Evolutionary conservation across 2,329 filamentous ascomycete species (phyloP).

Genomic region (Plectosphaerella plurivora): DNA sequence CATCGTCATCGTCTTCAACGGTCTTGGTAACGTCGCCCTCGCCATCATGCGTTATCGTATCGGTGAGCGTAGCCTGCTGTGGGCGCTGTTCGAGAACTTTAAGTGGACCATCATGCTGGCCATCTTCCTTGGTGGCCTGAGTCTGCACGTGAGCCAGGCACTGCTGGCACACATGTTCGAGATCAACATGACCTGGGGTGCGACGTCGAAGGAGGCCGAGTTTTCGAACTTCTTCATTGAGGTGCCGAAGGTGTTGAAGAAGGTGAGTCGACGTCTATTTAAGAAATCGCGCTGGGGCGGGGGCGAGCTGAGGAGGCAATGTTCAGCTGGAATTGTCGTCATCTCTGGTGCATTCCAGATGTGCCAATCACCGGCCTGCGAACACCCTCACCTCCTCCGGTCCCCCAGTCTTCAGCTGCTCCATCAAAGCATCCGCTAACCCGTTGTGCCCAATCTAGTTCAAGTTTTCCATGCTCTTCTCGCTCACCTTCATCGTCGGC

Average conservation of each 20-base stretch:
- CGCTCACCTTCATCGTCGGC: conserved; percentile 49
- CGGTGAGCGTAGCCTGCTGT: conserved; percentile 57
- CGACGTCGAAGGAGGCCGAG: conserved; percentile 78
- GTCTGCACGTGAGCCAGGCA: conserved; percentile 75
- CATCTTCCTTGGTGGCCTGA: conserved; percentile 79
- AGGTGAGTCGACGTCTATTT: conserved; percentile 52
- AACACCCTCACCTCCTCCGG: neutral
- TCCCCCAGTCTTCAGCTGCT: neutral
- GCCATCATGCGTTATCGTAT: conserved; percentile 70
- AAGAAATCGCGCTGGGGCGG: conserved; percentile 5
- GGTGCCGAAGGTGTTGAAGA: conserved; percentile 71
- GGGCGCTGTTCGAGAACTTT: conserved; percentile 58
- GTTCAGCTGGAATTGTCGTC: neutral
- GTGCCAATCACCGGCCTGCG: conserved; percentile 17
- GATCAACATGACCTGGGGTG: conserved; percentile 82
- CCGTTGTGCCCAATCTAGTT: conserved; percentile 39
- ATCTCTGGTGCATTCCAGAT: conserved; percentile 22
- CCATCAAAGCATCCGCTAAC: conserved; percentile 5
- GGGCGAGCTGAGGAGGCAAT: neutral
- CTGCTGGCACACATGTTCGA: conserved; percentile 79
- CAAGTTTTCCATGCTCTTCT: conserved; percentile 66
- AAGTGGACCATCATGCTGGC: conserved; percentile 72
- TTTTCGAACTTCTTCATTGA: conserved; percentile 83
- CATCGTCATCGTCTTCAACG: conserved; percentile 74
- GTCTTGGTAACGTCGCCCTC: conserved; percentile 66